Base-by-base conservation (phyloP, 345 rosid species). In the Lagerstroemia speciosa region DNA sequence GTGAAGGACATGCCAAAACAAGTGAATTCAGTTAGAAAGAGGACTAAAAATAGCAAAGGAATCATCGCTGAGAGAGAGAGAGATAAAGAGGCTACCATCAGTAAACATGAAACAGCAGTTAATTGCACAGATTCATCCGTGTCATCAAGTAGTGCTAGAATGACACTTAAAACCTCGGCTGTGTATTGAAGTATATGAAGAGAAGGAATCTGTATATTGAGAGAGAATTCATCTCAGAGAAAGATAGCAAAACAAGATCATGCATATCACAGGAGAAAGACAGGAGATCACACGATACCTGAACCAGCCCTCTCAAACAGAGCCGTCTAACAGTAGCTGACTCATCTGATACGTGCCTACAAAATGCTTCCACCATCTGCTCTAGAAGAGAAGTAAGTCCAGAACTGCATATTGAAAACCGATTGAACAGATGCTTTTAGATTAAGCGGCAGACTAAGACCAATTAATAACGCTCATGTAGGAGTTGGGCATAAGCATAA, bases 271-370 rank as follows among this genome's bases (percentile, higher is more conserved):
- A 5, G 41, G 11, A 38, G 27, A 29, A 48, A 37, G 30, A 52
- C 16, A 57, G 15, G 22, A 20, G 45, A 48, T 32, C 45, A 66
- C 52, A 70, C 38, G 71, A 70, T 68, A 93, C 98, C 89, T 91
- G 95, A 71, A 89, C 98, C 68, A 93, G 80, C 78, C 98, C 98
- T 79, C 88, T 85, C 67, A 90, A 84, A 82, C 96, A 90, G 77
- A 93, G 98, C 77, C 97, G 79, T 75, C 97, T 85, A 75, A 93
- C 97, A 37, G 89, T 87, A 38, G 98, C 86, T 77, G 97, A 91
- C 74, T 89, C 98, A 78, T 93, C 98, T 66, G 98, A 93, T 20
- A 87, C 96, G 83, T 90, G 92, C 67, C 94, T 80, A 76, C 98
- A 93, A 69, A 93, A 79, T 60, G 87, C 87, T 79, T 90, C 97